These are phyloP conservation scores for Calonectria hongkongensis DNA, from an alignment of 2,329 filamentous ascomycete genomes.

Conservation along the genomic window DNA sequence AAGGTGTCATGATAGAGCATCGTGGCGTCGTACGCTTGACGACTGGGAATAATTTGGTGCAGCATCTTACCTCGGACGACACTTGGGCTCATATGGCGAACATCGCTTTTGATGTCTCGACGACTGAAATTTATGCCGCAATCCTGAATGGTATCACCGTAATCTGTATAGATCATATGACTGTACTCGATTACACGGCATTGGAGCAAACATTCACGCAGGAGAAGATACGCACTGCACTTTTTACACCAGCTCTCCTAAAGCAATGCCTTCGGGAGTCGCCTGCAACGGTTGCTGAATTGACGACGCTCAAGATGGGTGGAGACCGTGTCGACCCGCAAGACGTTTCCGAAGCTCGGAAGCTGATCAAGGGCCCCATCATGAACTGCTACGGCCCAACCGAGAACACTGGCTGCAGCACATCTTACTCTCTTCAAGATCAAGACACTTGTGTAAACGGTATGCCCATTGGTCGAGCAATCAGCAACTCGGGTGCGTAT, in stretches of 20 bases:
- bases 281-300: neutral
- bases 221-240: neutral
- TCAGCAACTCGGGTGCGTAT: neutral
- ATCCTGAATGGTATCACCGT: neutral
- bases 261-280: constrained; percentile 2
- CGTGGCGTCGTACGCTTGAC: neutral
- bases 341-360: neutral
- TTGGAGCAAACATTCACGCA: neutral
- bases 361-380: neutral
- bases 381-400: constrained; percentile 2
- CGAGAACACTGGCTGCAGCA: neutral
- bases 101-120: neutral
- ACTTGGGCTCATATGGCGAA: neutral
- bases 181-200: neutral
- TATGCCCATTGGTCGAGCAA: neutral
- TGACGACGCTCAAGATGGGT: neutral
- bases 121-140: neutral
- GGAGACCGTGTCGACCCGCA: neutral
- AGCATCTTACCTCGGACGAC: too few species aligned
- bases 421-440: neutral
- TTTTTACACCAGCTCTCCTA: neutral
- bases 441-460: neutral
- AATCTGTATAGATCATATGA: neutral
- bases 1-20: neutral
- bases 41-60: neutral